Evolutionary conservation across 805 yeast genomes (phyloP), one percentile per base, ranked within the genome.

Genomic region (Kuraishia capsulata): DNA sequence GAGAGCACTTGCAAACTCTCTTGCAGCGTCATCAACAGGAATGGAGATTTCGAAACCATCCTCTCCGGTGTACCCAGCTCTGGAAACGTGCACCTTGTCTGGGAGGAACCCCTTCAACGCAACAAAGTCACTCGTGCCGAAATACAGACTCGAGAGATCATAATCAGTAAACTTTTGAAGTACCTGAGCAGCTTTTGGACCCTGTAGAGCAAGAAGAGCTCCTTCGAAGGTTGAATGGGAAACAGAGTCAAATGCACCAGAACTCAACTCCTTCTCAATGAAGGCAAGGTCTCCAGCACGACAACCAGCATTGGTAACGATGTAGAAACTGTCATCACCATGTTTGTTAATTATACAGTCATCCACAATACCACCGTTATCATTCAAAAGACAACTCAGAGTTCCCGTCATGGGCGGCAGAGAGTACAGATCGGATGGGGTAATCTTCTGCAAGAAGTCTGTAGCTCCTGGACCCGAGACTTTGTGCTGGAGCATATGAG

Each of bases 31-130:
- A 36, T 57, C 51, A 40, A 73, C 65, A 20, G 86, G 81, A 43
- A 89, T 79, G 6, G 94, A 79, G 42, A 90, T 73, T 59, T 92
- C 98, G 59, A 92, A 90, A 2, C 98, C 98, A 57, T 92, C 98
- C 62, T 92, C 98, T 16, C 98, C 98, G 5, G 98, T 92, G 66
- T 92, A 92, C 2, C 98, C 98, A 19, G 95, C 85, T 60, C 98
- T 79, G 3, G 96, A 84, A n/a, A 88, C 71, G 54, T 88, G 95
- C 38, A 82, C 67, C 37, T 67, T 64, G 21, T 63, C 57, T 43
- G 57, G 54, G 39, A 61, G 65, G 51, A 57, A 64, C 2, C 66
- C 61, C 17, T 70, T 54, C 24, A 71, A 54, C 23, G 59, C 59
- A 38, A 73, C 60, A 50, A 67, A 75, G 30, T 62, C 64, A 10